phyloP scores from a whole-genome alignment of 176 grass and related monocot genomes.

The Tillandsia leiboldiana region DNA sequence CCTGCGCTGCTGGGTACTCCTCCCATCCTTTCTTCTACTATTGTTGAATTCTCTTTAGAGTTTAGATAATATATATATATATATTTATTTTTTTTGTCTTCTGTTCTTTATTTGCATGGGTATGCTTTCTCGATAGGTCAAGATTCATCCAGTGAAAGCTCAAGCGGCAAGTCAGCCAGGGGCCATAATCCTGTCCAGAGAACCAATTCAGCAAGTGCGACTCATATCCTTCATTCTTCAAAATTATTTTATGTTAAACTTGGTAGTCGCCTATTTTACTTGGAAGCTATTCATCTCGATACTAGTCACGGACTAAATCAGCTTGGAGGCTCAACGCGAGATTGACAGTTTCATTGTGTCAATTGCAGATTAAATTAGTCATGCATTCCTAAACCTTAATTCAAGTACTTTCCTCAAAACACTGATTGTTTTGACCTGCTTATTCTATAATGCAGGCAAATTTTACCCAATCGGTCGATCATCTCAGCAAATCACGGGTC shows the following conservation, averaged over 20 bases:
- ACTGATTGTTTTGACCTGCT: not conserved
- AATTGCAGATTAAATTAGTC: not conserved
- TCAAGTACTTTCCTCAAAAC: not conserved
- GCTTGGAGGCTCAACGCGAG: not conserved
- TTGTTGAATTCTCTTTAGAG: not conserved
- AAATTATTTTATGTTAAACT: not conserved
- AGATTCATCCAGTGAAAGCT: slow-evolving; percentile 35
- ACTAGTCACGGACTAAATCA: too few species aligned
- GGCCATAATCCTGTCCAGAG: slow-evolving; percentile 34
- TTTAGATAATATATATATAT: not conserved
- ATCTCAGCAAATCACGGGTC: not conserved
- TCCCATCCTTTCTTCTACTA: slow-evolving; percentile 11
- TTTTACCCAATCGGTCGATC: slow-evolving; percentile 14
- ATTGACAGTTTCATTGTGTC: not conserved
- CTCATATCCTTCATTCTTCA: not conserved
- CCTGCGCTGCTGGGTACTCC: slow-evolving; percentile 89
- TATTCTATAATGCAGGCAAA: slow-evolving; percentile 24
- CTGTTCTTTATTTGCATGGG: too few species aligned
- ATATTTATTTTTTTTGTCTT: not conserved
- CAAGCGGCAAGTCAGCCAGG: slow-evolving; percentile 30
- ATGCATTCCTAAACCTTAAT: not conserved
- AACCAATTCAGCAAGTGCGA: slow-evolving; percentile 35
- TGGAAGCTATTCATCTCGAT: not conserved
- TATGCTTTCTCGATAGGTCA: slow-evolving; percentile 23
- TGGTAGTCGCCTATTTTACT: not conserved